Conservation (phyloP, 306 rosid species). For the Ormosia emarginata region DNA sequence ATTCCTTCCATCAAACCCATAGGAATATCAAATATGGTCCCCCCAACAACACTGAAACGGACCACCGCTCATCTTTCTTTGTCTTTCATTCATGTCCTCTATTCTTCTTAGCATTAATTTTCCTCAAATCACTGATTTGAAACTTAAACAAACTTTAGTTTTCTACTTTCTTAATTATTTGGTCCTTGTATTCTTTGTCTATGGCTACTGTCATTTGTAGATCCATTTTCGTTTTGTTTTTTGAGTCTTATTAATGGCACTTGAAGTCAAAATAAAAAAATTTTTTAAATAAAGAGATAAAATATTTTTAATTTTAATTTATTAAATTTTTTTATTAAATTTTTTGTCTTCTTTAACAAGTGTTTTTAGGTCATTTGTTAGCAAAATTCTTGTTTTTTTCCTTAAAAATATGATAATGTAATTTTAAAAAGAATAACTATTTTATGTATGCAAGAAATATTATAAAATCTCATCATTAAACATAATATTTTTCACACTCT, state of each 20-base stretch:
- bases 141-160: neutral
- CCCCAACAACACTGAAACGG: neutral
- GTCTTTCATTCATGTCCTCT: neutral
- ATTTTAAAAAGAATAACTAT: neutral
- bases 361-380: too few relatives aligned
- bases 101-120: neutral
- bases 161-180: neutral
- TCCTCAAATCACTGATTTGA: neutral
- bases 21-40: neutral
- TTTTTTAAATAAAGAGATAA: too few relatives aligned
- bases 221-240: neutral
- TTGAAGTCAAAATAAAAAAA: too few relatives aligned
- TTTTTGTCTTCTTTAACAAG: too few relatives aligned
- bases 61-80: neutral
- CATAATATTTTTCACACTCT: neutral
- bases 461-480: neutral
- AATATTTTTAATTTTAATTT: too few relatives aligned
- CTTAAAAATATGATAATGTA: neutral
- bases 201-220: neutral
- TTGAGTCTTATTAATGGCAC: too few relatives aligned
- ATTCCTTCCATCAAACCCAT: slow-evolving; percentile 19
- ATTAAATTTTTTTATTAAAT: too few relatives aligned
- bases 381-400: too few relatives aligned
- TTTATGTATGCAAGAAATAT: neutral
- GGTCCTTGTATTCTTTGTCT: neutral